Percentiles rank a stretch among this genome's conserved stretches.
Evolutionary conservation across 768 basidiomycete genomes (phyloP).

Genomic region (Suillus subluteus): DNA sequence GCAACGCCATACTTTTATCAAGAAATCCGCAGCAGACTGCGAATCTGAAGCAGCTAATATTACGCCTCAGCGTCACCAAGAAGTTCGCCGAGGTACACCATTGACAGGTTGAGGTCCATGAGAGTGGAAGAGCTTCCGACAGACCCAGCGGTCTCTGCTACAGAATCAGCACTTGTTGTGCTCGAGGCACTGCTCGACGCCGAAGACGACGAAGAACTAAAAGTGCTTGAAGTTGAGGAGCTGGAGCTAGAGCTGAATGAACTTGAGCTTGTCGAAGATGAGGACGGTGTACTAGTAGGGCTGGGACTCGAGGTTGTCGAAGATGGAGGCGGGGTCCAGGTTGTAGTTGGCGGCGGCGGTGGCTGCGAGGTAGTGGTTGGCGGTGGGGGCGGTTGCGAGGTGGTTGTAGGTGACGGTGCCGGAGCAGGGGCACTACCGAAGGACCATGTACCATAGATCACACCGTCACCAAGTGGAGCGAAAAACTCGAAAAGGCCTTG

Average conservation of each 20-base stretch:
- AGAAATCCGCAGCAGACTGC: conserved; percentile 1
- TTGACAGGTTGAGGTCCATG: conserved; percentile 17
- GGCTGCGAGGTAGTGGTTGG: conserved; percentile 22
- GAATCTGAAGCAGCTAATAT: conserved; percentile 10
- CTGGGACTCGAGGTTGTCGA: conserved; percentile 14
- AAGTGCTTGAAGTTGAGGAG: conserved; percentile 8
- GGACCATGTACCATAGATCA: conserved; percentile 63
- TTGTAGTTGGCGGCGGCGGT: conserved; percentile 12
- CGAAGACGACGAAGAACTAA: conserved; percentile 6
- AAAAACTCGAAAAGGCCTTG: conserved; percentile 69
- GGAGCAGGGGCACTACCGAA: conserved; percentile 33
- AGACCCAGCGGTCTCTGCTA: conserved; percentile 18
- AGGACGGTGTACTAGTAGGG: conserved; percentile 17
- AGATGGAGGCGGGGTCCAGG: conserved; percentile 16
- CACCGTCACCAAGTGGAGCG: conserved; percentile 48
- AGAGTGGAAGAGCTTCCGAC: conserved; percentile 18
- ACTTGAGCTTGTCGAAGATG: conserved; percentile 3
- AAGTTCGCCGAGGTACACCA: conserved; percentile 25
- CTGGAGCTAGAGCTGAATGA: conserved; percentile 16
- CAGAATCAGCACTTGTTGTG: conserved; percentile 20
- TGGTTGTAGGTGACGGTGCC: conserved; percentile 16
- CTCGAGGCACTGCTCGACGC: conserved; percentile 22
- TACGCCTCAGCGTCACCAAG: conserved; percentile 18
- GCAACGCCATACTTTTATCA: conserved; percentile 24
- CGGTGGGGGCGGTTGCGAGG: conserved; percentile 28